Conservation (phyloP, 805 yeast genomes). For the Allodekkera sacchari region DNA sequence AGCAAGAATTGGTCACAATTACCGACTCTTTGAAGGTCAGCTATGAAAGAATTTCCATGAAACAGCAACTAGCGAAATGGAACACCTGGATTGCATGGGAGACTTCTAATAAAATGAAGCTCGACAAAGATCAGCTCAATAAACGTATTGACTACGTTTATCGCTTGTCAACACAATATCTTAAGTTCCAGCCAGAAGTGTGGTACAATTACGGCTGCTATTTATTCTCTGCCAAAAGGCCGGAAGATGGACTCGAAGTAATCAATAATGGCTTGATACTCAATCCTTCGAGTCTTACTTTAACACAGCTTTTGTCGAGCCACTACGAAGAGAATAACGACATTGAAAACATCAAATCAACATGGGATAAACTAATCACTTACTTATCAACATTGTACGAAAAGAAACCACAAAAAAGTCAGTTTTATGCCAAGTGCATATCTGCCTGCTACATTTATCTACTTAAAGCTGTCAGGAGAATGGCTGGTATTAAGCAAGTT, state of each 20-base stretch:
- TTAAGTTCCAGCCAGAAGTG: conserved; percentile 60
- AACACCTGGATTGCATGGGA: conserved; percentile 76
- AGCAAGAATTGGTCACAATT: conserved; percentile 58
- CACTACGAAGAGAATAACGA: conserved; percentile 53
- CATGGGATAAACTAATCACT: conserved; percentile 45
- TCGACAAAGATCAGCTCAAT: conserved; percentile 40
- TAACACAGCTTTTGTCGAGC: conserved; percentile 64
- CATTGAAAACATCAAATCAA: conserved; percentile 38
- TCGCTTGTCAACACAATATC: conserved; percentile 53
- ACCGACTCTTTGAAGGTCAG: conserved; percentile 25
- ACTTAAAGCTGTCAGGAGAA: conserved; percentile 65
- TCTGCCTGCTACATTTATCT: conserved; percentile 62
- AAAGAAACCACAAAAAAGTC: conserved; percentile 15
- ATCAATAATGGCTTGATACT: conserved; percentile 47
- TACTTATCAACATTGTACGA: conserved; percentile 31
- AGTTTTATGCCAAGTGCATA: conserved; percentile 27
- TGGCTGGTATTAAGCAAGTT: conserved; percentile 42
- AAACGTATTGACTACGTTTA: conserved; percentile 65
- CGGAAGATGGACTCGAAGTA: conserved; percentile 28
- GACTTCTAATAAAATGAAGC: conserved; percentile 54
- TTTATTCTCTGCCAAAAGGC: conserved; percentile 9
- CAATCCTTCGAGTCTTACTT: conserved; percentile 62
- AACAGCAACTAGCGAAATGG: conserved; percentile 51
- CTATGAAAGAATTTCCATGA: conserved; percentile 12
- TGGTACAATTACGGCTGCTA: conserved; percentile 56